Evolutionary conservation across 1,139 yeast species (phyloP).

Genomic region (Lodderomyces pseudojiufengensis): DNA sequence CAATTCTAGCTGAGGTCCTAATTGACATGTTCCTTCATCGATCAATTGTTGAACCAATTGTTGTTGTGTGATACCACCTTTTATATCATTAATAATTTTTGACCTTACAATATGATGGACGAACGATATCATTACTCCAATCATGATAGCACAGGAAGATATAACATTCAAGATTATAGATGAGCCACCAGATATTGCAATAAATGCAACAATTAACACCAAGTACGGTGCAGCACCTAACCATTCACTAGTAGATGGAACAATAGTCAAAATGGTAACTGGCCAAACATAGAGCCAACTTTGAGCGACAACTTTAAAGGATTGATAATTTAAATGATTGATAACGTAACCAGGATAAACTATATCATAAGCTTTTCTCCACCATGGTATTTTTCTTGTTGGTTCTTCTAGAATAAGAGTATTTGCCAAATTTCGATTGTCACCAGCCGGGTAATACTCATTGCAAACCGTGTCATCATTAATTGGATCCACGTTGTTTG

Average conservation of each 20-base stretch:
- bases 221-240: slow-evolving; percentile 30
- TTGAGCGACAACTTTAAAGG: slow-evolving; percentile 24
- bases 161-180: slow-evolving; percentile 20
- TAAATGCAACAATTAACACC: slow-evolving; percentile 27
- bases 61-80: slow-evolving; percentile 23
- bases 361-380: slow-evolving; percentile 13
- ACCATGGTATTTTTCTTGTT: slow-evolving; percentile 8
- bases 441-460: slow-evolving; percentile 13
- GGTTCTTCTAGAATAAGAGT: slow-evolving; percentile 10
- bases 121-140: slow-evolving; percentile 23
- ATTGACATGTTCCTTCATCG: slow-evolving; percentile 26
- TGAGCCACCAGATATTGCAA: slow-evolving; percentile 27
- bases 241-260: slow-evolving; percentile 27
- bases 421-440: slow-evolving; percentile 7
- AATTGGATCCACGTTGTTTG: not conserved
- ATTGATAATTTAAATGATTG: slow-evolving; percentile 24
- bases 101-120: slow-evolving; percentile 22
- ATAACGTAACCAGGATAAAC: slow-evolving; percentile 25
- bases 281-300: slow-evolving; percentile 31
- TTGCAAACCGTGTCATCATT: slow-evolving; percentile 4
- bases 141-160: slow-evolving; percentile 16
- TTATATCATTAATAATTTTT: slow-evolving; percentile 23
- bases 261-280: slow-evolving; percentile 22
- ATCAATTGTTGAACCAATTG: slow-evolving; percentile 19
- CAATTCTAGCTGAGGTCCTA: slow-evolving; percentile 14